These are phyloP conservation scores for Malbranchea zuffiana DNA, from an alignment of 2,329 filamentous ascomycete species.

Conservation along the genomic window DNA sequence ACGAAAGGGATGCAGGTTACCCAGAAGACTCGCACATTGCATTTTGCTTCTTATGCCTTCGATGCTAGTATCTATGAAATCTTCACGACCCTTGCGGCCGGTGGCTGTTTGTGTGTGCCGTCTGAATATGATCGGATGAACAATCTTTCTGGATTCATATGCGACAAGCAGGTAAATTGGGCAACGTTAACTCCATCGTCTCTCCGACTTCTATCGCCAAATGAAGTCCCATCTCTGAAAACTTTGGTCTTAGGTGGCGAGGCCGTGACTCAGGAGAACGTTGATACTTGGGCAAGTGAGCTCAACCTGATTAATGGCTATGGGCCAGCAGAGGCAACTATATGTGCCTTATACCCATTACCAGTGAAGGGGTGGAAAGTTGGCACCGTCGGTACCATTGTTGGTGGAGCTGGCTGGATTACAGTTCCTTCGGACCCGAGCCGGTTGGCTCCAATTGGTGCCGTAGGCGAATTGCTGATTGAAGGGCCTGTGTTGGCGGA, in stretches of 20 bases:
- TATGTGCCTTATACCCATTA: too few species aligned
- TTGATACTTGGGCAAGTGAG: constrained; percentile 18
- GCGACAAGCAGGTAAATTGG: constrained; percentile 31
- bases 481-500: constrained; percentile 29
- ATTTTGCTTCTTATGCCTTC: constrained; percentile 79
- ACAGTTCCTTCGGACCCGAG: constrained; percentile 24
- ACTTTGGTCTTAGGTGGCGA: constrained; percentile 27
- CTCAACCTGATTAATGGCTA: constrained; percentile 31
- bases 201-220: constrained; percentile 32
- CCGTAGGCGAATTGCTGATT: constrained; percentile 28
- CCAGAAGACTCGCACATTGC: constrained; percentile 18
- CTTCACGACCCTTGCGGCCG: constrained; percentile 38
- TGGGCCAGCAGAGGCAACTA: constrained; percentile 17
- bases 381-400: constrained; percentile 24
- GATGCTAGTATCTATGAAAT: constrained; percentile 85
- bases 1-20: constrained; percentile 26
- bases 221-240: constrained; percentile 32
- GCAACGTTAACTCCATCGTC: constrained; percentile 38
- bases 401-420: constrained; percentile 25
- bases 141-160: constrained; percentile 41
- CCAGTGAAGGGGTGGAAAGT: too few species aligned
- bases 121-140: constrained; percentile 33
- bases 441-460: constrained; percentile 31
- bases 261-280: constrained; percentile 16
- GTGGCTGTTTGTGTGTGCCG: constrained; percentile 36